Conservation (phyloP, 2,329 filamentous ascomycete genomes). For the Leptographium lundbergii region DNA sequence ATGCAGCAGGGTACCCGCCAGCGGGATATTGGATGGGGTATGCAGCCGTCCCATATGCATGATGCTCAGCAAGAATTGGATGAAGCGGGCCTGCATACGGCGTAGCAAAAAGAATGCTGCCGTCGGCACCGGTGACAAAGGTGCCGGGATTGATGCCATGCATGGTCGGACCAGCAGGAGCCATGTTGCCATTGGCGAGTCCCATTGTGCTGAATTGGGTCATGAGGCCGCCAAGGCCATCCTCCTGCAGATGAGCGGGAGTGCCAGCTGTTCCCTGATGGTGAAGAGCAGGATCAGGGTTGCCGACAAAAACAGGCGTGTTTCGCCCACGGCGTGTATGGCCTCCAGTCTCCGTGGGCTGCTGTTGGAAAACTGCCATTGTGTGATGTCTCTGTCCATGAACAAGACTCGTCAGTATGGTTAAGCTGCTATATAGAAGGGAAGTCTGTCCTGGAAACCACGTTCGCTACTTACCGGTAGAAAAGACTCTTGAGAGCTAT, state of each 20-base stretch:
- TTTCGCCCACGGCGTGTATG: background rate
- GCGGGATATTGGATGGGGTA: conserved; percentile 13
- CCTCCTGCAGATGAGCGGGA: conserved; percentile 6
- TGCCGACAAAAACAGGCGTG: conserved; percentile 1
- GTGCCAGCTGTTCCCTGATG: conserved; percentile 1
- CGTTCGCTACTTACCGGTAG: background rate
- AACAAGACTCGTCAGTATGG: background rate
- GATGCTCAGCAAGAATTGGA: conserved; percentile 15
- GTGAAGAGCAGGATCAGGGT: conserved; percentile 1
- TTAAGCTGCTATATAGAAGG: background rate
- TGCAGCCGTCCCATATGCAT: conserved; percentile 15
- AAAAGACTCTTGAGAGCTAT: conserved; percentile 11
- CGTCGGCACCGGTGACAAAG: conserved; percentile 15
- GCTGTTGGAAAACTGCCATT: background rate
- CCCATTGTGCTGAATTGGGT: conserved; percentile 18
- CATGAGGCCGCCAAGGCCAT: conserved; percentile 14
- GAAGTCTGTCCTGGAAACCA: background rate
- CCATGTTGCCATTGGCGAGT: conserved; percentile 13
- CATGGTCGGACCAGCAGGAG: conserved; percentile 10
- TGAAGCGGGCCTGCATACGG: conserved; percentile 14
- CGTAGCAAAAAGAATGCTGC: conserved; percentile 17
- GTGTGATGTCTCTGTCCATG: background rate
- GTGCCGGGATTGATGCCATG: conserved; percentile 10
- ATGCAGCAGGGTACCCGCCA: conserved; percentile 8
- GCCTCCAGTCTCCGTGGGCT: background rate